Evolutionary conservation across 2,329 filamentous ascomycete genomes (phyloP), one percentile per base, ranked within the genome.

Genomic region (Shiraia bambusicola): DNA sequence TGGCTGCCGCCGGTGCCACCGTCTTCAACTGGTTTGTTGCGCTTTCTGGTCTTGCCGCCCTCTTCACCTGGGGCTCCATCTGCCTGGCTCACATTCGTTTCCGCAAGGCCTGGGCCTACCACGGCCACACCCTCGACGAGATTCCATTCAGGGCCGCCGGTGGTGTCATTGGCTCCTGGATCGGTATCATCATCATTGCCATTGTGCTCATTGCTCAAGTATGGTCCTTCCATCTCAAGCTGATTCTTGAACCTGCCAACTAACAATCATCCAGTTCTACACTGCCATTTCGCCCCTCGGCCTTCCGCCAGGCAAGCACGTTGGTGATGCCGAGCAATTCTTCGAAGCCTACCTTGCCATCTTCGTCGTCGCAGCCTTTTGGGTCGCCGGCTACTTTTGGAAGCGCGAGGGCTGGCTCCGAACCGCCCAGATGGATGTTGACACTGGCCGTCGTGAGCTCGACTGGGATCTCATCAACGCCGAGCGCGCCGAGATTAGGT

Each of bases 21-120:
- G 67, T 81, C 50, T 87, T 95, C 51, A 78, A 81, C 58, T 95
- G 91, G 90, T 81, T 95, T 67, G 76, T 87, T 29, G 80, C 86
- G 45, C 76, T 89, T 34, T 87, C 84, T 1, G 86, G 83, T 34
- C 76, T 90, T 16, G 86, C 83, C 8, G 84, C 80, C 32, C 79
- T 89, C 63, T 87, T 91, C 72, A 90, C 86, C 4, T 91, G 87
- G 87, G 81, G 77, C 40, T 87, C 87, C 52, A 92, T 95, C 66
- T 95, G 89, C 67, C 72, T 94, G n/a, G 81, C 86, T 16, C 91
- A 96, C 69, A 94, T 96, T 62, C 88, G 90, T 41, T 96, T 96
- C 79, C 88, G 91, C 50, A 72, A 73, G 47, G 67, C 65, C 15
- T 70, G 67, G 67, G 55, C 54, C 28, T 59, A 63, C 43, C 64